These are phyloP conservation scores for Haplosporangium sp. DNA, from an alignment of 371 early-diverging fungal genomes.

Conservation along the genomic window DNA sequence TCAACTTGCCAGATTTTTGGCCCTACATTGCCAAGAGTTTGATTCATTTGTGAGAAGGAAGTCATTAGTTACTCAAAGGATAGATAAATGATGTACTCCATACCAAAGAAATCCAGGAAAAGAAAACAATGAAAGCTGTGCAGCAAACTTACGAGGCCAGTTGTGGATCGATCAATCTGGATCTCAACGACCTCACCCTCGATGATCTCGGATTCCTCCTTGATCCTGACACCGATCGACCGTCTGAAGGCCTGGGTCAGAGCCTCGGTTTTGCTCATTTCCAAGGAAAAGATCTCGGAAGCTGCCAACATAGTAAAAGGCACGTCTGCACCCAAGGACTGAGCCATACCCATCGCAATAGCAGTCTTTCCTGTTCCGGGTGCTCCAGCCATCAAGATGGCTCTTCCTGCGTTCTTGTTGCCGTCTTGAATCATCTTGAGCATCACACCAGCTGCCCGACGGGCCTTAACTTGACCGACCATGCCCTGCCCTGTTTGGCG, in stretches of 20 bases:
- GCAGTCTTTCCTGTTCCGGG: slow-evolving; percentile 98
- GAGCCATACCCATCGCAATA: slow-evolving; percentile 96
- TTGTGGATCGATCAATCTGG: slow-evolving; percentile 93
- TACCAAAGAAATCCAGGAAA: background rate
- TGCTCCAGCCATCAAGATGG: slow-evolving; percentile 97
- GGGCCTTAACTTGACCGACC: slow-evolving; percentile 96
- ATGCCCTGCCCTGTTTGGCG: slow-evolving; percentile 92
- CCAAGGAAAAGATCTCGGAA: slow-evolving; percentile 97
- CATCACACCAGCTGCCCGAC: slow-evolving; percentile 96
- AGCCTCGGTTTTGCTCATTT: slow-evolving; percentile 99
- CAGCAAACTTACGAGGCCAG: slow-evolving; percentile 76
- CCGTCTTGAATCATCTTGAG: slow-evolving; percentile 95
- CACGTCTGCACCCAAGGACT: slow-evolving; percentile 92
- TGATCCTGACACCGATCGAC: slow-evolving; percentile 97
- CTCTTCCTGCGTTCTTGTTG: slow-evolving; percentile 97
- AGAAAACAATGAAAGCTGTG: background rate
- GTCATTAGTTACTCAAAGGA: too few relatives aligned
- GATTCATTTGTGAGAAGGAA: too few relatives aligned
- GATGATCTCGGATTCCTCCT: slow-evolving; percentile 97
- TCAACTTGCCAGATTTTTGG: slow-evolving; percentile 95
- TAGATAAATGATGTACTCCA: too few relatives aligned
- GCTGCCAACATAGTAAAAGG: slow-evolving; percentile 97
- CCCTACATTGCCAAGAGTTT: slow-evolving; percentile 58
- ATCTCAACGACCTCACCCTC: slow-evolving; percentile 99
- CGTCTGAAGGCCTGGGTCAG: slow-evolving; percentile 98